Evolutionary conservation across 371 early-diverging fungal genomes (phyloP).

Genomic region (Actinomortierella wolfii): DNA sequence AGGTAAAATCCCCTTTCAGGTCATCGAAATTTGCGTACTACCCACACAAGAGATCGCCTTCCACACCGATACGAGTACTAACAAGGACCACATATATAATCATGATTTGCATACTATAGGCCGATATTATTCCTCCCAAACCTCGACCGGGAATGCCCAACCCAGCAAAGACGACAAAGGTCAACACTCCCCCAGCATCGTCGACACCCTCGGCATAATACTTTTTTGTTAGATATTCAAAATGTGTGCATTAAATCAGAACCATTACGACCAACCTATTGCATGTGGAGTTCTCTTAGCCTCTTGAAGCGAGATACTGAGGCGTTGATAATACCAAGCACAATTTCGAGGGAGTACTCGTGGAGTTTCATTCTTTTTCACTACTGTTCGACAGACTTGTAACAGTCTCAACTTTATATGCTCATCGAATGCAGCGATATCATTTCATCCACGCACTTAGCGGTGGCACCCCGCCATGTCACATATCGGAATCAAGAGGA

Average conservation of each 20-base stretch:
- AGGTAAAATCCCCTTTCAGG: slow-evolving; percentile 59
- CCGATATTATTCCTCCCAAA: slow-evolving; percentile 60
- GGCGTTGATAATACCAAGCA: no score
- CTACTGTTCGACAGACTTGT: no score
- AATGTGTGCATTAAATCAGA: neutral
- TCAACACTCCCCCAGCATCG: slow-evolving; percentile 15
- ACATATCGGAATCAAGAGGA: no score
- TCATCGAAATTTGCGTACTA: neutral
- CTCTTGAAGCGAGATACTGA: no score
- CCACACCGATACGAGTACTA: neutral
- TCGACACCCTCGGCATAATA: slow-evolving; percentile 35
- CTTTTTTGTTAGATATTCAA: neutral
- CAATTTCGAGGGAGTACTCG: no score
- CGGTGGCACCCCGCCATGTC: no score
- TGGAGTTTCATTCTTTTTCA: no score
- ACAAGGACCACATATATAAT: neutral
- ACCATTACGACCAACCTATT: no score
- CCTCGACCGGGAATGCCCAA: slow-evolving; percentile 64
- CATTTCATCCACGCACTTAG: no score
- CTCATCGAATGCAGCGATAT: no score
- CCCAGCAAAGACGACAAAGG: slow-evolving; percentile 42
- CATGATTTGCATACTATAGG: slow-evolving; percentile 37
- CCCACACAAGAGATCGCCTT: neutral
- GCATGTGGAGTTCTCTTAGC: no score
- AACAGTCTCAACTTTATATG: no score